phyloP scores from a whole-genome alignment of 495 filamentous ascomycete species.

The Immersiella caudata region DNA sequence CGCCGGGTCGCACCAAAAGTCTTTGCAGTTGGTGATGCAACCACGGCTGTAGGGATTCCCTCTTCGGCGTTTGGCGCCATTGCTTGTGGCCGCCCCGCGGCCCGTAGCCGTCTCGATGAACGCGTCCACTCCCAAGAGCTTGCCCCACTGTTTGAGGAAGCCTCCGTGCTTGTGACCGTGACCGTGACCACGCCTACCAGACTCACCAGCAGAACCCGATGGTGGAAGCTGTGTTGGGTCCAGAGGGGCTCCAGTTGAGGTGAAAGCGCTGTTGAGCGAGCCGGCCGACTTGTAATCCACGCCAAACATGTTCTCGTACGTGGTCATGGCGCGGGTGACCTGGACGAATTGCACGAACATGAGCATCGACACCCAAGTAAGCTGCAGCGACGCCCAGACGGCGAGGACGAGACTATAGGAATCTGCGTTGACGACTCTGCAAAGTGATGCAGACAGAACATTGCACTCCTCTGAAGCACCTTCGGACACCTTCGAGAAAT shows the following conservation, averaged over 20 bases:
- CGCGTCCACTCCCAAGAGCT: slow-evolving; percentile 84
- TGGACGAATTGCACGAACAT: slow-evolving; percentile 90
- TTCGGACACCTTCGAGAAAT: slow-evolving; percentile 39
- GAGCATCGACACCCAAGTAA: slow-evolving; percentile 95
- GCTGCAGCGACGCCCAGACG: slow-evolving; percentile 78
- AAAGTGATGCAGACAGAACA: slow-evolving; percentile 72
- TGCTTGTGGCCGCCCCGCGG: slow-evolving; percentile 51
- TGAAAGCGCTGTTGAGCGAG: slow-evolving; percentile 77
- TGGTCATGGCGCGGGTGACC: slow-evolving; percentile 87
- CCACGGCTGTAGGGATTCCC: slow-evolving; percentile 86
- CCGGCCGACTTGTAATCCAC: slow-evolving; percentile 59
- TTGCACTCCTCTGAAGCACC: slow-evolving; percentile 61
- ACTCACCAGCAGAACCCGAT: slow-evolving; percentile 36
- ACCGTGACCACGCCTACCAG: slow-evolving; percentile 33
- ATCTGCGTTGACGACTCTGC: slow-evolving; percentile 73
- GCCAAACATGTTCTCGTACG: slow-evolving; percentile 90
- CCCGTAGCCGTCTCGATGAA: slow-evolving; percentile 81
- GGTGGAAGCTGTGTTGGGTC: slow-evolving; percentile 46
- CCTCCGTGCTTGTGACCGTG: slow-evolving; percentile 55
- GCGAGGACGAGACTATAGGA: slow-evolving; percentile 78
- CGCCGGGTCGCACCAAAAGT: slow-evolving; percentile 92
- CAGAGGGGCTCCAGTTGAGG: slow-evolving; percentile 75
- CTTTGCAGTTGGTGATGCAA: slow-evolving; percentile 81
- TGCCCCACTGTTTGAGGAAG: slow-evolving; percentile 76
- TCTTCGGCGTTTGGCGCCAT: slow-evolving; percentile 53